Conservation (phyloP, 139 green algal species). For the Trebouxia sp. region DNA sequence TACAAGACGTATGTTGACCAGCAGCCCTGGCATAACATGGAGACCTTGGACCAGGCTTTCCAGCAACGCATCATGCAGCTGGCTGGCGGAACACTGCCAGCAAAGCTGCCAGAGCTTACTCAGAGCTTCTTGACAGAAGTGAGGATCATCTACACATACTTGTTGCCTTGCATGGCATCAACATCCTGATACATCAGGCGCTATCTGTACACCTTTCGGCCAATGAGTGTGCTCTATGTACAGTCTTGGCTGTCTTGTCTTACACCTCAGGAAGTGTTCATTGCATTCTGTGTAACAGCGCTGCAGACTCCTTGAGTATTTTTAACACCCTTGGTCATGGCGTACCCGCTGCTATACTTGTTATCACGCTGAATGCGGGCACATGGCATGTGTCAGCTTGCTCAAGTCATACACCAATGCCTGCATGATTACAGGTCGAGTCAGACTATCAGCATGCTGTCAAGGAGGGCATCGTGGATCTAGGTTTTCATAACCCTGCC, state of each 20-base stretch:
- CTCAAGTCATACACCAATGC: too few relatives aligned
- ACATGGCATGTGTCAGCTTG: not conserved
- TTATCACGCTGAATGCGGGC: too few relatives aligned
- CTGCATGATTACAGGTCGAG: slow-evolving; percentile 23
- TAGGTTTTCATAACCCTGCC: slow-evolving; percentile 49
- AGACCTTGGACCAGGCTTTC: slow-evolving; percentile 56
- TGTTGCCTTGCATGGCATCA: not conserved
- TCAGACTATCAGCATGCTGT: slow-evolving; percentile 64
- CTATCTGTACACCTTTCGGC: not conserved
- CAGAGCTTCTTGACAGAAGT: slow-evolving; percentile 29
- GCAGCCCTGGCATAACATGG: slow-evolving; percentile 60
- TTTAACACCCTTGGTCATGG: too few relatives aligned
- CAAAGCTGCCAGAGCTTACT: slow-evolving; percentile 31
- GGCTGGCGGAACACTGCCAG: slow-evolving; percentile 19
- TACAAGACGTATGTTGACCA: slow-evolving; percentile 59
- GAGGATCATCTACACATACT: not conserved
- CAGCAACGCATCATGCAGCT: slow-evolving; percentile 43
- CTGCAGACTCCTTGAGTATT: too few relatives aligned
- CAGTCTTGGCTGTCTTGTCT: too few relatives aligned
- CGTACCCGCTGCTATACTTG: too few relatives aligned
- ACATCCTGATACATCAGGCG: too few relatives aligned
- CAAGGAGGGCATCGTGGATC: slow-evolving; percentile 63
- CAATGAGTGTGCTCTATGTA: too few relatives aligned
- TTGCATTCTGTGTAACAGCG: too few relatives aligned
- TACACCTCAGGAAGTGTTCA: too few relatives aligned